Base-by-base conservation (phyloP, 163 green algal species). In the Chloromonas sp. region DNA sequence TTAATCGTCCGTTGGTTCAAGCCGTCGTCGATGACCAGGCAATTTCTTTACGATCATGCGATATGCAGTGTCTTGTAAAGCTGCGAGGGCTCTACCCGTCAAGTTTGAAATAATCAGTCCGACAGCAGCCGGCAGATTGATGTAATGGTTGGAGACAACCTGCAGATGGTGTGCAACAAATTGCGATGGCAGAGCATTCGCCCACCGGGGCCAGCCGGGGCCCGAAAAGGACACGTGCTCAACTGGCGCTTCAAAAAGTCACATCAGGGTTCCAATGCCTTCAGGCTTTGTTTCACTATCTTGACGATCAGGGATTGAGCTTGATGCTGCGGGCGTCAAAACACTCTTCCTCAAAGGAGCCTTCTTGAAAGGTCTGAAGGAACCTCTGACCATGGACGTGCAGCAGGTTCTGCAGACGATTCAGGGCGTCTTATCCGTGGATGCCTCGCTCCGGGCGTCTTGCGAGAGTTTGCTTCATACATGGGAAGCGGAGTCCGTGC, bases 401-500 rank as follows among this genome's bases (percentile, higher is more conserved):
- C 5, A 15, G 8, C 70, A 86, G 3, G 89, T 92, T 14, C 82
- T 90, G 60, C 13, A 78, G 3, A 88, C 84, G 0, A 87, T 92
- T 57, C 84, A 82, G n/a, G 87, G 78, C 1, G 81, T 84, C 0
- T 79, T 92, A n/a, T 90, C 81, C n/a, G 85, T 87, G 15, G 87
- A 92, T 61, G 61, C 57, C 1, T 78, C 79, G 60, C 88, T 87
- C 1, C 89, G 93, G 1, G 81, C 58, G 0, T 76, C 87, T 2
- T 91, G 93, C 0, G 92, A 97, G 83, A 58, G 60, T 14, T 84
- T 89, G 60, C 84, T 97, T 58, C 83, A 86, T 0, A 77, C 70
- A 0, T 97, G 93, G 93, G 94, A 96, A 84, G 74, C 81, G 3
- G 91, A 96, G 70, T 90, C 93, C 3, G 86, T 88, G 2, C 93